These are phyloP conservation scores for Tulasnella sp. DNA, from an alignment of 768 basidiomycete species.

Conservation along the genomic window DNA sequence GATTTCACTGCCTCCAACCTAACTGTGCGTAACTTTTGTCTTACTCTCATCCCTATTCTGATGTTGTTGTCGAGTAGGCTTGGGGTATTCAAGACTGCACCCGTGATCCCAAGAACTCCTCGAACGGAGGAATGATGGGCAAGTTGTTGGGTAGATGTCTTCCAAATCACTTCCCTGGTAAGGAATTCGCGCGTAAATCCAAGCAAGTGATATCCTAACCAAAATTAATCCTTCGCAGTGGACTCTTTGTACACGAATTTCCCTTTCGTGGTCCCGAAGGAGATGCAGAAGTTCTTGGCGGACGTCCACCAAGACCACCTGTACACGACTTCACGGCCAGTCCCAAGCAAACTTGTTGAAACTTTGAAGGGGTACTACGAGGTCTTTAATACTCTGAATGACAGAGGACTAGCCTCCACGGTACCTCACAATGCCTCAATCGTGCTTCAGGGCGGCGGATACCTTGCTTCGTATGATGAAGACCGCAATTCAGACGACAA, in stretches of 20 bases:
- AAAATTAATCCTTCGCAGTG: not conserved
- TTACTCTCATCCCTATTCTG: too few relatives aligned
- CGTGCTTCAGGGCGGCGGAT: slow-evolving; percentile 11
- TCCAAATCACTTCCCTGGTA: too few relatives aligned
- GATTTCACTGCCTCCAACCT: too few relatives aligned
- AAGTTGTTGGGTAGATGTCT: slow-evolving; percentile 66
- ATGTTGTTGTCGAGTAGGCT: too few relatives aligned
- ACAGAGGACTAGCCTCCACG: not conserved
- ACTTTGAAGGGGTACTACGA: not conserved
- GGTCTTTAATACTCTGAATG: not conserved
- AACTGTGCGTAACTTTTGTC: too few relatives aligned
- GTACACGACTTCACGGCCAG: slow-evolving; percentile 58
- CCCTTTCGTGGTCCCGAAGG: slow-evolving; percentile 66
- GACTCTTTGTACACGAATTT: too few relatives aligned
- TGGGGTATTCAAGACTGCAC: too few relatives aligned
- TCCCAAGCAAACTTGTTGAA: not conserved
- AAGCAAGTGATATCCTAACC: not conserved
- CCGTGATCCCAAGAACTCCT: slow-evolving; percentile 64
- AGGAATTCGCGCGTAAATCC: slow-evolving; percentile 36
- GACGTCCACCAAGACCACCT: slow-evolving; percentile 39
- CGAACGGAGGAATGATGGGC: slow-evolving; percentile 65
- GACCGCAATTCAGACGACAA: too few relatives aligned
- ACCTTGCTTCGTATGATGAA: too few relatives aligned
- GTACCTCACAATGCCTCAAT: not conserved
- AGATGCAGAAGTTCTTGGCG: slow-evolving; percentile 45